Percentiles rank a stretch among this genome's conserved stretches.
Evolutionary conservation across 805 yeast species (phyloP).

Genomic region (Wickerhamiella cacticola): DNA sequence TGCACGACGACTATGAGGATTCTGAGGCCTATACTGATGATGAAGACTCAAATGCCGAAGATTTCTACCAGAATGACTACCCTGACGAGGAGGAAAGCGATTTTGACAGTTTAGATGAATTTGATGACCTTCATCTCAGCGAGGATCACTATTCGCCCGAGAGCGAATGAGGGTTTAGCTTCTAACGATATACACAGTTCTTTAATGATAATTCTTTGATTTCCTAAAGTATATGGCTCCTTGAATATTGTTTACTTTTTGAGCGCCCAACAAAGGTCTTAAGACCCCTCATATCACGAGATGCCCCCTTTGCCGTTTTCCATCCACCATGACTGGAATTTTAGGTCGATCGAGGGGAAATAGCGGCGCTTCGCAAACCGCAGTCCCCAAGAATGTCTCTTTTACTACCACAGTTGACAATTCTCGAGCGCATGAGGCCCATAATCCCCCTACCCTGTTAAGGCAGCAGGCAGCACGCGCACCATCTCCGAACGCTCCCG

Average conservation of each 20-base stretch:
- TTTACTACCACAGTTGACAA: constrained; percentile 18
- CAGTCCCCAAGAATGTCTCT: constrained; percentile 18
- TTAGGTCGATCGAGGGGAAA: constrained; percentile 6
- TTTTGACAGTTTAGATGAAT: constrained; percentile 5
- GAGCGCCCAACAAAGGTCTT: background rate
- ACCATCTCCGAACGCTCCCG: constrained; percentile 9
- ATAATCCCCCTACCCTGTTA: constrained; percentile 24
- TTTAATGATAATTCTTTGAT: too few species aligned
- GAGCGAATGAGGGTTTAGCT: background rate
- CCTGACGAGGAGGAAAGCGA: constrained; percentile 69
- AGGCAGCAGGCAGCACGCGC: constrained; percentile 21
- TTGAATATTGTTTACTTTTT: too few species aligned
- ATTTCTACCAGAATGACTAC: constrained; percentile 81
- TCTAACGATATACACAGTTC: too few species aligned
- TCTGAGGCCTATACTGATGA: constrained; percentile 26
- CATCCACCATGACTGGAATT: constrained; percentile 7
- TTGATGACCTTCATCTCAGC: constrained; percentile 9
- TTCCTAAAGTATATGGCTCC: too few species aligned
- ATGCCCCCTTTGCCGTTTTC: background rate
- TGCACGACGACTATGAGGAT: constrained; percentile 32
- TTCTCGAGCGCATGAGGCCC: constrained; percentile 23
- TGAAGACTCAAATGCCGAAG: constrained; percentile 55
- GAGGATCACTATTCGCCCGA: background rate
- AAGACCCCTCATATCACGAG: background rate
- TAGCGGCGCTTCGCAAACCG: background rate